A percentile compares a stretch with the other conserved stretches of the same genome.
These are phyloP conservation scores for Tilletia setariae DNA, from an alignment of 1,284 basidiomycete genomes.

Conservation along the genomic window DNA sequence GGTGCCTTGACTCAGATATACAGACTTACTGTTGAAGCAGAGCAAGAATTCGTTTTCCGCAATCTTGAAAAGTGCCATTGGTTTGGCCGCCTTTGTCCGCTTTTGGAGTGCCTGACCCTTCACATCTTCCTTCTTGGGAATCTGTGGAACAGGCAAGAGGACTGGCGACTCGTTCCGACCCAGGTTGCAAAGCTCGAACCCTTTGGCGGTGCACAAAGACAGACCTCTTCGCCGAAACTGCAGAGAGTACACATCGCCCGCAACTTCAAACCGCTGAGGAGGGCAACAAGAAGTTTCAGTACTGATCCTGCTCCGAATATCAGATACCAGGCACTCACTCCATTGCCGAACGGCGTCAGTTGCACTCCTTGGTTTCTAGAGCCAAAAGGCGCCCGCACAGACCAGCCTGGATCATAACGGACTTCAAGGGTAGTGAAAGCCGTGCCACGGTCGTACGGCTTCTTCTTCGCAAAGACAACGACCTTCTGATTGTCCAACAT, in stretches of 20 bases:
- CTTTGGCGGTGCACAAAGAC: conserved; percentile 83
- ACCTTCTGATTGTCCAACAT: conserved; percentile 76
- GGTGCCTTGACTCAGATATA: not conserved
- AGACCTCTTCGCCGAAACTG: conserved; percentile 88
- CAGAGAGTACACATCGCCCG: conserved; percentile 80
- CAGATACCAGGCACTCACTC: not conserved
- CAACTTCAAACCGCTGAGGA: conserved; percentile 77
- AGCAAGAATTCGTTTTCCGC: conserved; percentile 79
- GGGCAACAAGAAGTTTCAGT: conserved; percentile 23
- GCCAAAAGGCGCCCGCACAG: not conserved
- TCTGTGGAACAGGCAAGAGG: conserved; percentile 70
- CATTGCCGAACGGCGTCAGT: not conserved
- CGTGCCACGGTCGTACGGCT: conserved; percentile 70
- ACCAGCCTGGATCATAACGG: not conserved
- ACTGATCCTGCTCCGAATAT: conserved; percentile 7
- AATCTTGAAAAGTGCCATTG: conserved; percentile 85
- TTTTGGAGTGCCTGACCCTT: conserved; percentile 70
- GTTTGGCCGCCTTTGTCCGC: conserved; percentile 72
- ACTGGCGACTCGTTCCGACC: conserved; percentile 29
- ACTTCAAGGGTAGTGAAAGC: conserved; percentile 84
- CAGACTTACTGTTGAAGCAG: conserved; percentile 69
- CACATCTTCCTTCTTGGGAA: conserved; percentile 69
- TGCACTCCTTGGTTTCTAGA: conserved; percentile 75
- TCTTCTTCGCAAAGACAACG: conserved; percentile 92
- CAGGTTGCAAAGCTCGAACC: conserved; percentile 90